Evolutionary conservation across 805 yeast species (phyloP), one percentile per base, ranked within the genome.

Genomic region (Starmerella gropengiesseri): DNA sequence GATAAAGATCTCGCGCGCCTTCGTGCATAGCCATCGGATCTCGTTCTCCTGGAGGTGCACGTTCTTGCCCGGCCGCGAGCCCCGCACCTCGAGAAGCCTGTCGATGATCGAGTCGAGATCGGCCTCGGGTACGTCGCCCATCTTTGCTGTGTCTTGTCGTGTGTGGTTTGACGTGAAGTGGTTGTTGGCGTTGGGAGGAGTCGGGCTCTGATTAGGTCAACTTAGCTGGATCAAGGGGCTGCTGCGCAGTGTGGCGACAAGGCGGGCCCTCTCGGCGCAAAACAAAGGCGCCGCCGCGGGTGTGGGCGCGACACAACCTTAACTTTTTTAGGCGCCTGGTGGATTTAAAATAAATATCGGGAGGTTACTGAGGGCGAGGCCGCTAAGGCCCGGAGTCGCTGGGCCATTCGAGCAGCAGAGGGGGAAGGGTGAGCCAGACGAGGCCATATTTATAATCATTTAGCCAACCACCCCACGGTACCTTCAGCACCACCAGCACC

Each of bases 41-140:
- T 91, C 97, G 62, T 75, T 83, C 67, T 89, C 98, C 57, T 81
- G 84, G 48, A 89, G 71, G 53, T 86, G 86, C 36, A 89, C 98
- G 62, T 85, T 95, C 63, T 85, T 87, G 30, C 98, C 98, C 16
- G 98, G 98, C 64, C 96, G 79, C 48, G 95, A 85, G 51, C 97
- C 98, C 66, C 98, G 79, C 41, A 91, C 98, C 66, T 91, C 97
- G 56, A 89, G 72, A 59, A 89, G 74, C 72, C 97, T 78, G 69
- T 89, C 97, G 63, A 89, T 91, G 59, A 89, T 87, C 60, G 95
- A 84, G 66, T 89, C 98, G 59, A 89, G 81, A 62, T 91, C 97
- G 41, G 93, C 94, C 65, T 89, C 94, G 62, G 68, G 74, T 35
- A 53, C 62, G 50, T 62, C 66, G 46, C 63, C 58, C 65, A 61